These are phyloP conservation scores for Allantophomopsis lycopodina DNA, from an alignment of 2,329 filamentous ascomycete species.

Conservation along the genomic window DNA sequence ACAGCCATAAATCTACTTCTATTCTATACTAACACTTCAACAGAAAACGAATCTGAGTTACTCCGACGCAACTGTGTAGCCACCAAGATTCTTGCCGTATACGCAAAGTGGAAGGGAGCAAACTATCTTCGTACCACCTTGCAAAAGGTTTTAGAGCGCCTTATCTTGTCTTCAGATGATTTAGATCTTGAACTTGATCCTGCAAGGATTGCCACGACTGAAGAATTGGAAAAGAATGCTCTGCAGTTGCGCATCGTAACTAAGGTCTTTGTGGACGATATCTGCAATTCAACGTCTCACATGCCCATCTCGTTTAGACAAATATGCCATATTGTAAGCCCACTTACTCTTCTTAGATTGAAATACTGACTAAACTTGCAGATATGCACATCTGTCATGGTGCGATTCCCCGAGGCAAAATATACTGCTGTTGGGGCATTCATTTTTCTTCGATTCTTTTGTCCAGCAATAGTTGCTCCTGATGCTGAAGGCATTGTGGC, in stretches of 20 bases:
- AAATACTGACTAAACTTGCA: conserved; percentile 9
- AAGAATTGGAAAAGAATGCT: conserved; percentile 53
- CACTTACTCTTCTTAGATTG: conserved; percentile 5
- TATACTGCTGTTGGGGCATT: conserved; percentile 61
- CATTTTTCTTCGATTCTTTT: conserved; percentile 60
- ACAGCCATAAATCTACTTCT: not conserved
- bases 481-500: conserved; percentile 53
- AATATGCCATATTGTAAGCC: conserved; percentile 49
- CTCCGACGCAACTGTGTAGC: conserved; percentile 55
- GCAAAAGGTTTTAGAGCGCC: conserved; percentile 50
- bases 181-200: conserved; percentile 57
- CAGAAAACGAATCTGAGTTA: conserved; percentile 54
- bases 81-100: conserved; percentile 61
- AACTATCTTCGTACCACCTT: conserved; percentile 49
- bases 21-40: conserved; percentile 1
- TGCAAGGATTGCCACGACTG: conserved; percentile 39
- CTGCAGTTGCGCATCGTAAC: conserved; percentile 52
- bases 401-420: conserved; percentile 53
- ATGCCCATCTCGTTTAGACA: conserved; percentile 52
- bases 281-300: conserved; percentile 45
- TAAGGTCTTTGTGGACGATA: conserved; percentile 59
- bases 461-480: conserved; percentile 57
- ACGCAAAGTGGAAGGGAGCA: conserved; percentile 58
- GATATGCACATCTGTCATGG: conserved; percentile 50
- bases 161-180: conserved; percentile 54